Conservation (phyloP, 768 basidiomycete species). For the Macrolepiota albuminosa region DNA sequence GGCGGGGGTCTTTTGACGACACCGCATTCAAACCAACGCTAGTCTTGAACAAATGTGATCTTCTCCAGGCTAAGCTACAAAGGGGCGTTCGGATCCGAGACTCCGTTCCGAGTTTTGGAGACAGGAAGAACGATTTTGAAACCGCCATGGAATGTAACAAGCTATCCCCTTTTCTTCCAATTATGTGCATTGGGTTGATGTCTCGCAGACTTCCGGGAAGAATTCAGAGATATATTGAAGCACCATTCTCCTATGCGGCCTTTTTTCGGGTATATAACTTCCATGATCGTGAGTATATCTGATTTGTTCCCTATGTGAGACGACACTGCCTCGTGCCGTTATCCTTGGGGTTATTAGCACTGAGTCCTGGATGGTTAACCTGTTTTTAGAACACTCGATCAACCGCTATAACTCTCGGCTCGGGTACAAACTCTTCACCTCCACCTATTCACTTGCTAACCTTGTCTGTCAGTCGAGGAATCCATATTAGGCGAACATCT, state of each 20-base stretch:
- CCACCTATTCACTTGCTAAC: not conserved
- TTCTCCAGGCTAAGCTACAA: constrained; percentile 67
- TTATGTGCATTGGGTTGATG: not conserved
- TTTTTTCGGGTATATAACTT: constrained; percentile 71
- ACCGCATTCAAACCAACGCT: not conserved
- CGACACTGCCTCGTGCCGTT: not conserved
- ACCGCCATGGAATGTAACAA: constrained; percentile 64
- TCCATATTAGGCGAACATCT: constrained; percentile 69
- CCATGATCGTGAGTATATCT: constrained; percentile 59
- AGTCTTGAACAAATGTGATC: constrained; percentile 69
- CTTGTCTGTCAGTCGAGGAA: constrained; percentile 50
- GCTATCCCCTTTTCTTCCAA: not conserved
- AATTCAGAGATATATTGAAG: constrained; percentile 72
- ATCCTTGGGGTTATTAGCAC: not conserved
- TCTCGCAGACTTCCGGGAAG: constrained; percentile 65
- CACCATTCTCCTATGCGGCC: constrained; percentile 59
- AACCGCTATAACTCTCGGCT: constrained; percentile 65
- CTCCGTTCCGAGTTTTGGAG: constrained; percentile 69
- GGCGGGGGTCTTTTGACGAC: not conserved
- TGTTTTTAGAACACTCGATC: constrained; percentile 60
- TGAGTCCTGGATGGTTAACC: constrained; percentile 6
- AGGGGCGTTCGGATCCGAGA: constrained; percentile 63
- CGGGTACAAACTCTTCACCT: constrained; percentile 36
- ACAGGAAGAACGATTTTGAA: constrained; percentile 62
- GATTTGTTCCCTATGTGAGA: not conserved